Evolutionary conservation across 2,329 filamentous ascomycete genomes (phyloP).

Genomic region (Stagonosporopsis vannaccii): DNA sequence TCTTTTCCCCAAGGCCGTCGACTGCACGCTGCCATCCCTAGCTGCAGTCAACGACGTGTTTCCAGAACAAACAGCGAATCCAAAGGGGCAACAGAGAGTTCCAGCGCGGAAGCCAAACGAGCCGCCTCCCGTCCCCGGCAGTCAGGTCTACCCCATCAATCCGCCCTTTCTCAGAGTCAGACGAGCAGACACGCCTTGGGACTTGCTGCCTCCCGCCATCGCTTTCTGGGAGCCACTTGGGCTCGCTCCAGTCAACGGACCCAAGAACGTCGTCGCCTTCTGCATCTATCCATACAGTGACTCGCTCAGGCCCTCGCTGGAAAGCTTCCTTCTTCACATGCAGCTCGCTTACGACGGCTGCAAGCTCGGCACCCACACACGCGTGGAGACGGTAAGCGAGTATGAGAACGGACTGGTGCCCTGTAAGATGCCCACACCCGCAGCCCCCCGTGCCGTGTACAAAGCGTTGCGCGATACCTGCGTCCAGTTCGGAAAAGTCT

Average conservation of each 20-base stretch:
- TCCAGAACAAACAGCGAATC: conserved; percentile 44
- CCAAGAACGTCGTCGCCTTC: conserved; percentile 74
- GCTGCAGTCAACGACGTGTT: conserved; percentile 56
- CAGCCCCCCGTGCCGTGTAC: conserved; percentile 34
- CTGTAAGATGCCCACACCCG: conserved; percentile 26
- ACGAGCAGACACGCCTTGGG: conserved; percentile 72
- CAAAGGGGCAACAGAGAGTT: conserved; percentile 46
- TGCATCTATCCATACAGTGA: conserved; percentile 74
- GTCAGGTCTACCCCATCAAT: conserved; percentile 58
- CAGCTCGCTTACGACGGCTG: conserved; percentile 76
- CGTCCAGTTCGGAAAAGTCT: conserved; percentile 51
- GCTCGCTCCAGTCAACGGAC: conserved; percentile 72
- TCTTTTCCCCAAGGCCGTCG: conserved; percentile 41
- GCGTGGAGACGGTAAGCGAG: conserved; percentile 50
- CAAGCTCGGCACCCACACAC: conserved; percentile 71
- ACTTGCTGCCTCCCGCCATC: conserved; percentile 76
- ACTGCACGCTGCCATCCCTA: conserved; percentile 43
- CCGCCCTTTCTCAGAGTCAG: conserved; percentile 76
- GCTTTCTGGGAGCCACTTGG: conserved; percentile 84
- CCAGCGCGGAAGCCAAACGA: conserved; percentile 44
- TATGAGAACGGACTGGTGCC: conserved; percentile 46
- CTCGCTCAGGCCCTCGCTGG: conserved; percentile 67
- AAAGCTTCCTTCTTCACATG: conserved; percentile 71
- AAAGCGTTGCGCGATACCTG: conserved; percentile 46
- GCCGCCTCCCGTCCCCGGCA: conserved; percentile 31